A percentile compares a stretch with the other conserved stretches of the same genome.
Evolutionary conservation across 345 rosid genomes (phyloP).

Genomic region (Brassica nigra): DNA sequence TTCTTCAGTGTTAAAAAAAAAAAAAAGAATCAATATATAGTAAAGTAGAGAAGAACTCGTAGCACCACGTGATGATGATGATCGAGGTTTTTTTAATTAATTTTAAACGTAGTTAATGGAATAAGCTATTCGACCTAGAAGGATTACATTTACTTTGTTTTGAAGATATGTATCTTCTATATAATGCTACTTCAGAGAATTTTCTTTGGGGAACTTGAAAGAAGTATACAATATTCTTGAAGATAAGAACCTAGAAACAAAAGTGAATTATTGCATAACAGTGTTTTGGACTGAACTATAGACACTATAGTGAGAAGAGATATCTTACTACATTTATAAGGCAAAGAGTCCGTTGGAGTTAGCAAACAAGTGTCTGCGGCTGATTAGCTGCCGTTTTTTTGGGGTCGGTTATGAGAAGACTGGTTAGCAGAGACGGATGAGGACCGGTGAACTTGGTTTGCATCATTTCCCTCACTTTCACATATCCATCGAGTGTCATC

Average conservation of each 20-base stretch:
- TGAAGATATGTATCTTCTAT: neutral
- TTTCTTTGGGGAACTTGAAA: neutral
- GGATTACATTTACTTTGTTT: neutral
- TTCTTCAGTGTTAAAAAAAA: too few species aligned
- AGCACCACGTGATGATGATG: too few species aligned
- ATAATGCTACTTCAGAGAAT: neutral
- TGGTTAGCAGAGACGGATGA: conserved; percentile 49
- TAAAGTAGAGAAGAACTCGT: too few species aligned
- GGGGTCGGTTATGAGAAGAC: conserved; percentile 49
- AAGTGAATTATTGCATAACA: neutral
- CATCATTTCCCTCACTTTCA: conserved; percentile 62
- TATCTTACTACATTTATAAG: conserved; percentile 38
- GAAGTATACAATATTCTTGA: neutral
- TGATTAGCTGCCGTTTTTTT: conserved; percentile 47
- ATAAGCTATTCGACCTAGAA: neutral
- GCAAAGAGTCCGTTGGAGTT: conserved; percentile 56
- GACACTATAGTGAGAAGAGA: too few species aligned
- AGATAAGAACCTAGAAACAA: neutral
- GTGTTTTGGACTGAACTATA: too few species aligned
- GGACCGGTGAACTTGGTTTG: conserved; percentile 53
- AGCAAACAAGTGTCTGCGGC: conserved; percentile 72
- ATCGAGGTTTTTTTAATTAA: neutral
- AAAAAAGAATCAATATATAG: too few species aligned
- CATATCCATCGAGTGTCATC: conserved; percentile 75
- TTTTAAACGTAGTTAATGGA: neutral